Base-by-base conservation (phyloP, 208 protist species). In the Eutreptiella sp. region DNA sequence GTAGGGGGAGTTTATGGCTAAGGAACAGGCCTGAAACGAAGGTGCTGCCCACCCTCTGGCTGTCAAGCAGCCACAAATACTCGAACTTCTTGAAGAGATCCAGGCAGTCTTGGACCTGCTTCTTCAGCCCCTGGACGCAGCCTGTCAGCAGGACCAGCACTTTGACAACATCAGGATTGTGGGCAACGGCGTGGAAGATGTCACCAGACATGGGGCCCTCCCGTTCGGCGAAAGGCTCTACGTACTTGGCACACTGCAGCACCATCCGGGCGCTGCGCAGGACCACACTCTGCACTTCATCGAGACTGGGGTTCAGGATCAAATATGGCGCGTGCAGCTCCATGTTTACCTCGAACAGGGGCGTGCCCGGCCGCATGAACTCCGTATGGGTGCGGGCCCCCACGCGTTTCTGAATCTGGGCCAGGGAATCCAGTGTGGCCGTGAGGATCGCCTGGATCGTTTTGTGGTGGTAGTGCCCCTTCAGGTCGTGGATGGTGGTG, bases 11-110 rank as follows among this genome's bases (percentile, higher is more conserved):
- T n/a, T n/a, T n/a, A n/a, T n/a, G n/a, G n/a, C n/a, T n/a, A n/a
- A n/a, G n/a, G n/a, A n/a, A n/a, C n/a, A n/a, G n/a, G n/a, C n/a
- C n/a, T n/a, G n/a, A n/a, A 19, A 83, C 42, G 61, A 84, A 87
- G n/a, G 65, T 21, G 16, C 31, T 35, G 48, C 79, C 84, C 19
- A 42, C 72, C 5, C 5, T 21, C 31, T 76, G 38, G 57, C 66
- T 85, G 55, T 87, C 58, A 14, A 80, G 72, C 31, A 74, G 59
- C 81, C 81, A 87, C 11, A 87, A 71, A 35, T 77, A 83, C 5
- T 59, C 33, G 43, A 68, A 82, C 43, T 67, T 50, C 9, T 21
- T 3, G 52, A 80, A 83, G 7, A 31, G 38, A 7, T 35, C 9
- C 1, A 82, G 38, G 55, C 70, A 74, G n/a, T 53, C 47, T 7